Evolutionary conservation across 192 early-diverging fungal genomes (phyloP).

Genomic region (Coemansia umbellata): DNA sequence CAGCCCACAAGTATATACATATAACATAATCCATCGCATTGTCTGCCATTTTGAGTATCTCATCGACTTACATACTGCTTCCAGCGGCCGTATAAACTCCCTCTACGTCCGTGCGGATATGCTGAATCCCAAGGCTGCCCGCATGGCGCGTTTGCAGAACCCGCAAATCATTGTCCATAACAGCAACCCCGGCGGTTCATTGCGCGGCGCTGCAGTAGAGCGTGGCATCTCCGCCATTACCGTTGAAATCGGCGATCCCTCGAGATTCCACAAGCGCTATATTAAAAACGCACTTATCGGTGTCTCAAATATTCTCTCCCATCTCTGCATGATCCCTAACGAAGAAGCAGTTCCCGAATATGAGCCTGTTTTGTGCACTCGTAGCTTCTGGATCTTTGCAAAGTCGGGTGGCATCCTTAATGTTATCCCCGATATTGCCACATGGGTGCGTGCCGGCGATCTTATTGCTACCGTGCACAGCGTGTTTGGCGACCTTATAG

Average conservation of each 20-base stretch:
- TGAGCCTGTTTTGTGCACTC: constrained; percentile 60
- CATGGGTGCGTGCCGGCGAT: constrained; percentile 75
- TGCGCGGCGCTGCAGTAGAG: constrained; percentile 73
- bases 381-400: constrained; percentile 81
- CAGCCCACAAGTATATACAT: constrained; percentile 76
- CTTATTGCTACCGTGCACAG: constrained; percentile 83
- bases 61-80: constrained; percentile 87
- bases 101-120: constrained; percentile 86
- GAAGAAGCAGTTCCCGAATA: constrained; percentile 52
- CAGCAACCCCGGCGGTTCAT: constrained; percentile 65
- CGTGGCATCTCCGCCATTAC: constrained; percentile 81
- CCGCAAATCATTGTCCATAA: constrained; percentile 81
- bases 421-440: constrained; percentile 79
- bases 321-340: constrained; percentile 61
- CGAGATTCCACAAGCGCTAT: constrained; percentile 79
- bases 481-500: constrained; percentile 84
- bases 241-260: constrained; percentile 90
- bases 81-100: constrained; percentile 78
- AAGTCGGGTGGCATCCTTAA: constrained; percentile 82
- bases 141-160: constrained; percentile 82
- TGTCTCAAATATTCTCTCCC: constrained; percentile 59
- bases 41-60: constrained; percentile 77
- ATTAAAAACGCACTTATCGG: constrained; percentile 63
- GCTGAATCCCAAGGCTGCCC: constrained; percentile 65
- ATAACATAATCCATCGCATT: constrained; percentile 77